Evolutionary conservation across 1,284 basidiomycete genomes (phyloP).

Genomic region (Peniophora sp.): DNA sequence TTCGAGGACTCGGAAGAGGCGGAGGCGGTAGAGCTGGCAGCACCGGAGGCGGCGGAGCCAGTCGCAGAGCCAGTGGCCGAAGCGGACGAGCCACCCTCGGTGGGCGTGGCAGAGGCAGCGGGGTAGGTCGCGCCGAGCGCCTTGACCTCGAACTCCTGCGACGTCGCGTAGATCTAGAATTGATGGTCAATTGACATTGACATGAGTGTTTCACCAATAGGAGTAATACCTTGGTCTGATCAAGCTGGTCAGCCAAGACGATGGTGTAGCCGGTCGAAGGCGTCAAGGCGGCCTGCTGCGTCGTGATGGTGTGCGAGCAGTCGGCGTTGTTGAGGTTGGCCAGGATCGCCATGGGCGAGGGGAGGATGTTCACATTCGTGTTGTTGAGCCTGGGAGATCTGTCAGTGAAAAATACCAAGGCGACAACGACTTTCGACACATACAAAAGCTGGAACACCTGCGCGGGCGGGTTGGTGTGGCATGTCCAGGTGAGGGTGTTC

Average conservation of each 20-base stretch:
- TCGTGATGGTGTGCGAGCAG: conserved; percentile 49
- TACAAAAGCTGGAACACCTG: conserved; percentile 7
- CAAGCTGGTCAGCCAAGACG: conserved; percentile 47
- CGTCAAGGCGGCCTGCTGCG: conserved; percentile 34
- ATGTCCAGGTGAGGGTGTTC: conserved; percentile 11
- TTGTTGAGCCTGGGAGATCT: conserved; percentile 29
- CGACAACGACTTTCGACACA: neutral
- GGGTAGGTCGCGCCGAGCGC: conserved; percentile 56
- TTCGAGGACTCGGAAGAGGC: conserved; percentile 7
- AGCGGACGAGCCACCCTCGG: conserved; percentile 14
- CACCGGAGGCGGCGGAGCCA: conserved; percentile 14
- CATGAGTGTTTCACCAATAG: neutral
- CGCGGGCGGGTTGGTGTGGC: conserved; percentile 5
- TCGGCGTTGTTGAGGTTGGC: conserved; percentile 46
- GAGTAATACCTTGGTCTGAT: conserved; percentile 43
- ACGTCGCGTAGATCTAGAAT: conserved; percentile 53
- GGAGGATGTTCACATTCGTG: conserved; percentile 24
- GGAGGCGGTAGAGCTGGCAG: conserved; percentile 18
- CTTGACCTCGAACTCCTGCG: conserved; percentile 62
- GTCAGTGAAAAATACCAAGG: neutral
- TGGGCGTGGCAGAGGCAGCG: conserved; percentile 28
- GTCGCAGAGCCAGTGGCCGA: conserved; percentile 17
- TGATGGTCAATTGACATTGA: conserved; percentile 4
- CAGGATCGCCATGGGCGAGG: conserved; percentile 33
- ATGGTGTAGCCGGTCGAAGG: conserved; percentile 48